These are phyloP conservation scores for Pichia exigua DNA, from an alignment of 805 yeast genomes.

Conservation along the genomic window DNA sequence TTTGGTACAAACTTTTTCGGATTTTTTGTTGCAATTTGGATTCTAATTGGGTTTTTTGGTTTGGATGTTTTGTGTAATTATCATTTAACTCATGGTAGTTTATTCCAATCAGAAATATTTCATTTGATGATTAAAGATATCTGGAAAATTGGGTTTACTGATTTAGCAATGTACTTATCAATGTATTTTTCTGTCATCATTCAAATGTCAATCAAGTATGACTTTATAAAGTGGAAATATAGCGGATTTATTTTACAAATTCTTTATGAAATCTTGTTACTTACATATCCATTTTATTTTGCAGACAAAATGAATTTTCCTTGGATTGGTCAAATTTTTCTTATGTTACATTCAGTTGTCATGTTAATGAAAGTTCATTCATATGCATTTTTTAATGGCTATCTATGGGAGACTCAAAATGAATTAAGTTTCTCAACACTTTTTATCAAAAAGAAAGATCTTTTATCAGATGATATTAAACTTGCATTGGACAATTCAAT, in stretches of 20 bases:
- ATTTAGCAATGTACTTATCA: constrained; percentile 62
- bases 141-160: constrained; percentile 62
- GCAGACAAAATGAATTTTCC: constrained; percentile 56
- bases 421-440: constrained; percentile 46
- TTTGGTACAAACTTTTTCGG: constrained; percentile 59
- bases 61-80: constrained; percentile 48
- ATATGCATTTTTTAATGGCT: constrained; percentile 86
- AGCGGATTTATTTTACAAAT: constrained; percentile 60
- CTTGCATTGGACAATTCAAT: constrained; percentile 40
- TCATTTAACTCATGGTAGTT: constrained; percentile 36
- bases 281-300: constrained; percentile 46
- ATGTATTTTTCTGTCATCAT: constrained; percentile 53
- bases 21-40: constrained; percentile 74
- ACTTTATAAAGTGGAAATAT: constrained; percentile 48
- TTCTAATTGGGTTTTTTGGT: constrained; percentile 49
- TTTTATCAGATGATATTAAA: constrained; percentile 24
- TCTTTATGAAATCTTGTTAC: constrained; percentile 43
- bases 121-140: constrained; percentile 53
- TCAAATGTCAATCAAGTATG: constrained; percentile 45
- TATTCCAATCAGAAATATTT: constrained; percentile 48
- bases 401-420: constrained; percentile 56
- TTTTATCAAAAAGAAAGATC: constrained; percentile 32
- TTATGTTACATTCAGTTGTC: constrained; percentile 78
- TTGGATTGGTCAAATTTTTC: constrained; percentile 87
- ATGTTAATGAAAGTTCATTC: constrained; percentile 94